These are phyloP conservation scores for Dioszegia crocea DNA, from an alignment of 768 basidiomycete species.

Conservation along the genomic window DNA sequence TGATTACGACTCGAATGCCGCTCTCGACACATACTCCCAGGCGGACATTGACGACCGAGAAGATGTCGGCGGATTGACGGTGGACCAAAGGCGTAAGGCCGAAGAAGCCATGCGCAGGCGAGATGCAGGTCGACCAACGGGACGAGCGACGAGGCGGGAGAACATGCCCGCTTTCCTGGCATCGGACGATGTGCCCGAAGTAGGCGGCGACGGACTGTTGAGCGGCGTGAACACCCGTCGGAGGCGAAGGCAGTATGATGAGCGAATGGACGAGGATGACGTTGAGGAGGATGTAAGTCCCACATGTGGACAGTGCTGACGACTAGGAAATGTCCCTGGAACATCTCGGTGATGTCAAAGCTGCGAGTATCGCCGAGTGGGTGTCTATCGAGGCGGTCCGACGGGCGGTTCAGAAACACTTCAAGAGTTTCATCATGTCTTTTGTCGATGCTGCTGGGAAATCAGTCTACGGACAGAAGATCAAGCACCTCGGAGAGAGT, in stretches of 20 bases:
- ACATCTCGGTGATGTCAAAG: slow-evolving; percentile 95
- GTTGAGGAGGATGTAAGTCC: slow-evolving; percentile 59
- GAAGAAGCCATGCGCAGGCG: slow-evolving; percentile 83
- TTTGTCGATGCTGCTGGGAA: slow-evolving; percentile 86
- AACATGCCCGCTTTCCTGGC: slow-evolving; percentile 84
- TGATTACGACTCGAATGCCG: slow-evolving; percentile 79
- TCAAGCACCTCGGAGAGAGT: slow-evolving; percentile 93
- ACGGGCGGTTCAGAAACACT: slow-evolving; percentile 83
- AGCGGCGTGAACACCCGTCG: slow-evolving; percentile 72
- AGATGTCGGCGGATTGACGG: slow-evolving; percentile 41
- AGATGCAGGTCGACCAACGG: slow-evolving; percentile 71
- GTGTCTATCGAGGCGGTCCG: slow-evolving; percentile 88
- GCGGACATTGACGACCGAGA: slow-evolving; percentile 71
- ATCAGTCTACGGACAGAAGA: slow-evolving; percentile 91
- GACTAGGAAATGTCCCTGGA: slow-evolving; percentile 84
- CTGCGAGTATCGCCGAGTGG: slow-evolving; percentile 96
- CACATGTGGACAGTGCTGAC: neutral
- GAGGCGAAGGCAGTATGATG: slow-evolving; percentile 88
- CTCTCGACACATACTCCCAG: slow-evolving; percentile 81
- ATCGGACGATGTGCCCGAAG: slow-evolving; percentile 69
- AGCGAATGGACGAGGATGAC: slow-evolving; percentile 83
- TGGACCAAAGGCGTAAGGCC: slow-evolving; percentile 59
- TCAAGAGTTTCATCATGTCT: slow-evolving; percentile 91
- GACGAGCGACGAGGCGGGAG: slow-evolving; percentile 70
- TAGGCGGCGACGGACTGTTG: slow-evolving; percentile 60